These are phyloP conservation scores for Leavenworthia alabamica DNA, from an alignment of 345 rosid genomes.

Conservation along the genomic window DNA sequence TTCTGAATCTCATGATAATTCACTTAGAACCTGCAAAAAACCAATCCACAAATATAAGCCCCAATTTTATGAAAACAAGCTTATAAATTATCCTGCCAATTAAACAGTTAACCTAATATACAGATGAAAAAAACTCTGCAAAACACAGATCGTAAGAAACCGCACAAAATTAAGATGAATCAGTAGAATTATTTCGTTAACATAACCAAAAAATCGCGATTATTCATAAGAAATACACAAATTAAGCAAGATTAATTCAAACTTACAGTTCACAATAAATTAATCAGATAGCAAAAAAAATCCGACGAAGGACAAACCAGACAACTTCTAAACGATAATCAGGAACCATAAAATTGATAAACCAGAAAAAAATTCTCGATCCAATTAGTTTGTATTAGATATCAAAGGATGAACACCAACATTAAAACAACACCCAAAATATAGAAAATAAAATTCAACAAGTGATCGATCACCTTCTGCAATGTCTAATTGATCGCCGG, in stretches of 20 bases:
- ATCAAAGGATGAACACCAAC: constrained; percentile 11
- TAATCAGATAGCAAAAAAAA: background rate
- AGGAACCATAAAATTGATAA: background rate
- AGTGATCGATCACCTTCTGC: constrained; percentile 12
- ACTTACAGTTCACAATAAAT: background rate
- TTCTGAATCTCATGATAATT: constrained; percentile 54
- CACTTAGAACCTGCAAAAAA: constrained; percentile 13
- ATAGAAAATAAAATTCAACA: background rate
- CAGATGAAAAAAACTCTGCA: background rate
- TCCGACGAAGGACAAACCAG: background rate
- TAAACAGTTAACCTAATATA: background rate
- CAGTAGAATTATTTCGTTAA: background rate
- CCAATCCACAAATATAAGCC: background rate
- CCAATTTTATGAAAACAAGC: background rate
- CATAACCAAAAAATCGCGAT: constrained; percentile 4
- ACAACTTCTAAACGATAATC: background rate
- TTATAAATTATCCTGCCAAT: background rate
- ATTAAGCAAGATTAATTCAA: constrained; percentile 8
- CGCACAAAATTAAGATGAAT: background rate
- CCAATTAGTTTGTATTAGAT: background rate
- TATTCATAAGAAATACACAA: constrained; percentile 8
- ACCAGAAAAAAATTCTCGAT: background rate
- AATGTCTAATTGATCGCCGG: constrained; percentile 9
- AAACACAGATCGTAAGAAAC: background rate
- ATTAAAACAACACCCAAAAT: background rate